A percentile compares a stretch with the other conserved stretches of the same genome.
phyloP scores from a whole-genome alignment of 2,329 filamentous ascomycete species.

The Hypoxylon sp. region DNA sequence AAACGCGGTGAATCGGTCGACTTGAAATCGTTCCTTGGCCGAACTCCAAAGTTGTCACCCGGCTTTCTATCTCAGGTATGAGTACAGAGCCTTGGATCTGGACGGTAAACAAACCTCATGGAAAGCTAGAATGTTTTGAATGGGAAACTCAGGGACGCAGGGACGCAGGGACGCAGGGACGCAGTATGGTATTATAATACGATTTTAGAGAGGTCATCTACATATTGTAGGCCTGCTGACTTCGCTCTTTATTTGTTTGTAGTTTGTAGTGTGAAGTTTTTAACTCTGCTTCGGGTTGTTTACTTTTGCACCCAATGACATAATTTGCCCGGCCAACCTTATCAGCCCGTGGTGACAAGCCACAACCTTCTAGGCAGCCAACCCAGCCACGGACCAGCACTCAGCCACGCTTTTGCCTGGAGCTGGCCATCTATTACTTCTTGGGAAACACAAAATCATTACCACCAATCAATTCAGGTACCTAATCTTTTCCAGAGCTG shows the following conservation, averaged over 20 bases:
- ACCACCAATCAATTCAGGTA: too few species aligned
- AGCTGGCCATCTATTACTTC: too few species aligned
- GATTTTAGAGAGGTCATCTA: neutral
- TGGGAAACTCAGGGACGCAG: neutral
- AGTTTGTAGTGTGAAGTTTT: neutral
- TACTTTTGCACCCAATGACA: conserved; percentile 43
- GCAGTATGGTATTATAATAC: neutral
- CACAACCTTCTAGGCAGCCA: neutral
- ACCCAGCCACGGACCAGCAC: neutral
- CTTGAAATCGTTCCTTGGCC: conserved; percentile 51
- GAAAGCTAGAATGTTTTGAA: conserved; percentile 8
- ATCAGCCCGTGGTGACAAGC: neutral
- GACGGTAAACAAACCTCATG: conserved; percentile 38
- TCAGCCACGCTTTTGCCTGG: neutral
- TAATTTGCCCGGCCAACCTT: conserved; percentile 50
- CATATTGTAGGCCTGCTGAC: neutral
- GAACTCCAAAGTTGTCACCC: conserved; percentile 52
- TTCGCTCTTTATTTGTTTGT: conserved; percentile 24
- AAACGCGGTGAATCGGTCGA: conserved; percentile 46
- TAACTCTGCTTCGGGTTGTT: conserved; percentile 18
- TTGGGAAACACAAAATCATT: too few species aligned
- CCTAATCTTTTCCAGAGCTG: too few species aligned
- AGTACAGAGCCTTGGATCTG: conserved; percentile 19
- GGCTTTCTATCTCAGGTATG: conserved; percentile 48
- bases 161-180: too few species aligned